These are phyloP conservation scores for Paraurostyla sp. DNA, from an alignment of 73 alveolate genomes.

Conservation along the genomic window DNA sequence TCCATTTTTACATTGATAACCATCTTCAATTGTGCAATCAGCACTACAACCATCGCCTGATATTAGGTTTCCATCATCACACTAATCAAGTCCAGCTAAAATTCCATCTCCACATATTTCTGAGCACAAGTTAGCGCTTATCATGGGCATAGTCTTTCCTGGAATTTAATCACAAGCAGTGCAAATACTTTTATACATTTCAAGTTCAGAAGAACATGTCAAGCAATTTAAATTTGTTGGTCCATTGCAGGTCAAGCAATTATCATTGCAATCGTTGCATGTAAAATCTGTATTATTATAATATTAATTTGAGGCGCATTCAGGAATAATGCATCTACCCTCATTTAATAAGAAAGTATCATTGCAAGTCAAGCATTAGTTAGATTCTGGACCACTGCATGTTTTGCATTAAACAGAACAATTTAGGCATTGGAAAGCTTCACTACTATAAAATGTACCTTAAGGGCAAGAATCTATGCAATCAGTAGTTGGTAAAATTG, in stretches of 20 bases:
- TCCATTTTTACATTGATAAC: not conserved
- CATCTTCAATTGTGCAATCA: conserved; percentile 38
- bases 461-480: not conserved
- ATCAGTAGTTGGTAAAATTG: not conserved
- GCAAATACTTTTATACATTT: not conserved
- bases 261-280: not conserved
- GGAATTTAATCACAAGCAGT: not conserved
- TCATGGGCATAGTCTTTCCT: not conserved
- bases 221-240: not conserved
- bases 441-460: not conserved
- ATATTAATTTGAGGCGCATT: not conserved
- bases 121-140: conserved; percentile 41
- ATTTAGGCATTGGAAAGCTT: not conserved
- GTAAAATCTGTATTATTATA: not conserved
- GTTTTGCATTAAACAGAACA: not conserved
- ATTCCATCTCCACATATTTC: conserved; percentile 74
- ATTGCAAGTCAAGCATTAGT: not conserved
- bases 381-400: not conserved
- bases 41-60: conserved; percentile 65
- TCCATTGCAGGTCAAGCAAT: not conserved
- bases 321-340: not conserved
- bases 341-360: not conserved
- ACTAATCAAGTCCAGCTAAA: conserved; percentile 50
- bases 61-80: conserved; percentile 64
- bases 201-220: not conserved